These are phyloP conservation scores for Penstemon eatonii DNA, from an alignment of 257 asterid species.

Conservation along the genomic window DNA sequence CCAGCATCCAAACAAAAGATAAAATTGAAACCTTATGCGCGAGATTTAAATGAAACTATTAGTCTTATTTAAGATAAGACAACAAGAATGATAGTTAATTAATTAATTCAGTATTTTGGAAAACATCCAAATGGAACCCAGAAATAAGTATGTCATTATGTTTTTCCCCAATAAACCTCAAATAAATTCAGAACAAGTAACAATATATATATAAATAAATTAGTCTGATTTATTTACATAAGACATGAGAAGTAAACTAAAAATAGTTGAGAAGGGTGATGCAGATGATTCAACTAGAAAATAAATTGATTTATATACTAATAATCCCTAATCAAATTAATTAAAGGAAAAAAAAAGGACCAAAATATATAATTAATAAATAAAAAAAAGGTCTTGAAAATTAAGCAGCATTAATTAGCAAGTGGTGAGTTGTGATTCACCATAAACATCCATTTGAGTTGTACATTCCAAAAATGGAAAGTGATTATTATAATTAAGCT, in stretches of 20 bases:
- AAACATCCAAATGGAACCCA: constrained; percentile 26
- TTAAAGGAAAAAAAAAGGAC: background rate
- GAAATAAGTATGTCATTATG: background rate
- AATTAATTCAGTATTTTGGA: background rate
- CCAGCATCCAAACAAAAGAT: too few species aligned
- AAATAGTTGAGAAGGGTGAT: too few species aligned
- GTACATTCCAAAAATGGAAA: constrained; percentile 39
- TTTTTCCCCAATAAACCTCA: background rate
- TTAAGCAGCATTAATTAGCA: background rate
- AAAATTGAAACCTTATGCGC: too few species aligned
- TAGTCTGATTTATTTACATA: background rate
- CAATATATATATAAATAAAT: background rate
- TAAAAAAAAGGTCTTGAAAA: background rate
- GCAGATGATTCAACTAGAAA: too few species aligned
- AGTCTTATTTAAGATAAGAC: too few species aligned
- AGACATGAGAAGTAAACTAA: background rate
- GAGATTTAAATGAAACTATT: too few species aligned
- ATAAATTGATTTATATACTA: background rate
- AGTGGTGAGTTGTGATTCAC: constrained; percentile 6
- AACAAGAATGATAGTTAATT: too few species aligned
- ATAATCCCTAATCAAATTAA: background rate
- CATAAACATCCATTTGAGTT: constrained; percentile 30
- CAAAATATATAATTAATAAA: too few species aligned
- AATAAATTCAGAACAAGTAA: background rate
- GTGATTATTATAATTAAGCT: constrained; percentile 33